A percentile compares a stretch with the other conserved stretches of the same genome.
phyloP scores from a whole-genome alignment of 495 filamentous ascomycete genomes.

The Amniculicola lignicola region DNA sequence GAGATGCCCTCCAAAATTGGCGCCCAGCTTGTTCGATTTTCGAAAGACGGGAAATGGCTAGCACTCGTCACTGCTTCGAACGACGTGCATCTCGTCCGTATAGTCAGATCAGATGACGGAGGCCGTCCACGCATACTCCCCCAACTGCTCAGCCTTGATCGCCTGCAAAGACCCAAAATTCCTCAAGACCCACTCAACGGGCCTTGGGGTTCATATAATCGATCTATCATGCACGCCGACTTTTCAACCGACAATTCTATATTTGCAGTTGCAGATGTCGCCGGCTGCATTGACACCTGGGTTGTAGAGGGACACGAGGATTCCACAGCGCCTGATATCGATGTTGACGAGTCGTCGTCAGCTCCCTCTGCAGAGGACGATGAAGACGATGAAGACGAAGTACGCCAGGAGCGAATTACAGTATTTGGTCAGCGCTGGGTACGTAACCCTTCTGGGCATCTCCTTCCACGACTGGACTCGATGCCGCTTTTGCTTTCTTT shows the following conservation, averaged over 20 bases:
- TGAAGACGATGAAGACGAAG: conserved; percentile 48
- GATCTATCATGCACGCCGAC: conserved; percentile 65
- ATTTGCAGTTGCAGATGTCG: conserved; percentile 72
- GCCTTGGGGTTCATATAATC: conserved; percentile 72
- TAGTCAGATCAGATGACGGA: conserved; percentile 43
- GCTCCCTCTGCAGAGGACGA: conserved; percentile 35
- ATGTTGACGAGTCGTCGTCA: conserved; percentile 31
- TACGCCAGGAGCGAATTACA: conserved; percentile 18
- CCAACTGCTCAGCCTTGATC: conserved; percentile 52
- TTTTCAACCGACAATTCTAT: conserved; percentile 82
- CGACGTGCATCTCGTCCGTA: conserved; percentile 48
- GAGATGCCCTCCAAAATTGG: conserved; percentile 54
- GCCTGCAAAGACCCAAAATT: conserved; percentile 44
- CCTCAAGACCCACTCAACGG: conserved; percentile 50
- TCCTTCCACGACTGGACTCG: conserved; percentile 73
- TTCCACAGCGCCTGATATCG: conserved; percentile 36
- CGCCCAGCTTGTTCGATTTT: conserved; percentile 60
- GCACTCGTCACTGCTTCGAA: conserved; percentile 53
- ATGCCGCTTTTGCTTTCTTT: conserved; percentile 73
- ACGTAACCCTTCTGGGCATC: conserved; percentile 61
- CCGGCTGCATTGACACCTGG: conserved; percentile 86
- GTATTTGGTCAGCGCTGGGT: conserved; percentile 58
- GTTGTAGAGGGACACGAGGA: conserved; percentile 58
- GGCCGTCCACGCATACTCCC: conserved; percentile 48
- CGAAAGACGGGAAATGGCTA: conserved; percentile 55